These are phyloP conservation scores for thale cress (Arabidopsis thaliana) DNA, from an alignment of 345 rosid species.

Conservation along the genomic window TAIR10.1 NC_003070.9:19416001-19416500, in stretches of 20 bases:
- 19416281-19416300: not conserved
- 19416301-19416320: not conserved
- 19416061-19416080: conserved; percentile 18
- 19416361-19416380: no score
- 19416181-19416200: not conserved
- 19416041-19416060: not conserved
- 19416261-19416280: not conserved
- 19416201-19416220: not conserved
- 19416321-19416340: no score
- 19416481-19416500: no score
- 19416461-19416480: no score
- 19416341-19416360: no score
- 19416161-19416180: not conserved
- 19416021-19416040: not conserved
- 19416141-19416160: not conserved
- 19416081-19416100: not conserved
- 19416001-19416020: not conserved
- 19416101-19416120: not conserved
- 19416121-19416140: not conserved
- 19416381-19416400: no score
- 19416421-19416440: no score
- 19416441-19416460: no score
- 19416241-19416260: not conserved
- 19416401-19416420: no score
- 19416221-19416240: not conserved